Evolutionary conservation across 1,284 basidiomycete genomes (phyloP).

Genomic region (Cryptococcus neoformans): DNA sequence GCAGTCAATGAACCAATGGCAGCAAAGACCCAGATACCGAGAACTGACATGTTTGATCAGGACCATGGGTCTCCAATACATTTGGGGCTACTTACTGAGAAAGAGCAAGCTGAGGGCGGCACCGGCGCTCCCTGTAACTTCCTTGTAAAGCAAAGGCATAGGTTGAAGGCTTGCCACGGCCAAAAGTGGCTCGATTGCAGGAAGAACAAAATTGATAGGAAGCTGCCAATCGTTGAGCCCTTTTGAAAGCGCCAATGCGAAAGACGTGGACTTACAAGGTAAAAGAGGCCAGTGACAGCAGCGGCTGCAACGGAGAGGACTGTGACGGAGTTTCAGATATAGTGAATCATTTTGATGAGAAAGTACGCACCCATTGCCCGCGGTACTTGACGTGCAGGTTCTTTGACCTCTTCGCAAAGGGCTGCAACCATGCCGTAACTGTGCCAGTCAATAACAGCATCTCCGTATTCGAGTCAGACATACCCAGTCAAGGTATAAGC

Average conservation of each 20-base stretch:
- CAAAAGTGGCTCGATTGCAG: slow-evolving; percentile 49
- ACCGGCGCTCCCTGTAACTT: slow-evolving; percentile 48
- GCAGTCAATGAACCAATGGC: slow-evolving; percentile 52
- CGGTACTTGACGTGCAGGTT: slow-evolving; percentile 47
- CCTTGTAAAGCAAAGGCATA: slow-evolving; percentile 51
- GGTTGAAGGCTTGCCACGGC: slow-evolving; percentile 49
- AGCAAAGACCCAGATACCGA: slow-evolving; percentile 53
- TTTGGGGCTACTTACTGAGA: slow-evolving; percentile 34
- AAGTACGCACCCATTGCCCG: slow-evolving; percentile 44
- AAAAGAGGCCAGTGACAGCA: slow-evolving; percentile 50
- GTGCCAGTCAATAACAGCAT: slow-evolving; percentile 3
- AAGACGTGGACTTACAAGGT: slow-evolving; percentile 27
- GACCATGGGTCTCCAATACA: background rate
- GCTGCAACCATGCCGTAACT: slow-evolving; percentile 51
- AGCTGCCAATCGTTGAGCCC: slow-evolving; percentile 28
- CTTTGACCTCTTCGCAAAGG: slow-evolving; percentile 50
- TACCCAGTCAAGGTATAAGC: slow-evolving; percentile 46
- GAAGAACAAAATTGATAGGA: slow-evolving; percentile 51
- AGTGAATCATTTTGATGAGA: background rate
- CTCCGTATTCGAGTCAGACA: background rate
- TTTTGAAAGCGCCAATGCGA: too few species aligned
- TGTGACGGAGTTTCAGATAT: slow-evolving; percentile 3
- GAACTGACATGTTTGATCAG: slow-evolving; percentile 24
- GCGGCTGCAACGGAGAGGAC: slow-evolving; percentile 51
- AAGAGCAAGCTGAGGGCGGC: slow-evolving; percentile 52